These are phyloP conservation scores for Mrakia frigida DNA, from an alignment of 768 basidiomycete species.

Conservation along the genomic window DNA sequence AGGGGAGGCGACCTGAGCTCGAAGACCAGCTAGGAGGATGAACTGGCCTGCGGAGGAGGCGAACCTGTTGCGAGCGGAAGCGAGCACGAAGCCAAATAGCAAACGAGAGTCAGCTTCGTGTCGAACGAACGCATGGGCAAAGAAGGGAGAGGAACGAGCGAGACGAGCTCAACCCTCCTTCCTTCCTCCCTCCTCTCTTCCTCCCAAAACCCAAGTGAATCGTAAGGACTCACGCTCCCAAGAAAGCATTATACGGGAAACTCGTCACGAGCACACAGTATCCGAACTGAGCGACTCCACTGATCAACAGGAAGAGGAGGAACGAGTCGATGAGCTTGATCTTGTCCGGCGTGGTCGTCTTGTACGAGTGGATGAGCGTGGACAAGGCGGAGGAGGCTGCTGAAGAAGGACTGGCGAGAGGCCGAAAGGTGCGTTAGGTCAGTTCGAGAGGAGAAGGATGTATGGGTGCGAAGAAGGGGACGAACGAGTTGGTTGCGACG, in stretches of 20 bases:
- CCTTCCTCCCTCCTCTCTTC: background rate
- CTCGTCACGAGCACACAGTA: constrained; percentile 88
- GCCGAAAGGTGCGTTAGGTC: background rate
- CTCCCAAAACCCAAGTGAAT: too few relatives aligned
- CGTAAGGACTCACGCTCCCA: constrained; percentile 75
- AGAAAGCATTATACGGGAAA: constrained; percentile 96
- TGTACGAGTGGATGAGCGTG: constrained; percentile 71
- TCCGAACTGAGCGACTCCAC: constrained; percentile 80
- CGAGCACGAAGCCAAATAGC: too few relatives aligned
- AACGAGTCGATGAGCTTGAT: constrained; percentile 93
- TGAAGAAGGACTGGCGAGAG: background rate
- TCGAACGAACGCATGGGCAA: background rate
- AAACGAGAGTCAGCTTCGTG: background rate
- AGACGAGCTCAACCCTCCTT: background rate
- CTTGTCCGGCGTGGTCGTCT: constrained; percentile 66
- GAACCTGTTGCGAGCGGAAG: constrained; percentile 57
- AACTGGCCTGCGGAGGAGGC: constrained; percentile 92
- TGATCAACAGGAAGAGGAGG: constrained; percentile 83
- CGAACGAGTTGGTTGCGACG: too few relatives aligned
- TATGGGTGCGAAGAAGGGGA: background rate
- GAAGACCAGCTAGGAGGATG: constrained; percentile 83
- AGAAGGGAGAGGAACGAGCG: background rate
- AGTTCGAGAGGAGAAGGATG: background rate
- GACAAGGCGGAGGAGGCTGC: constrained; percentile 35
- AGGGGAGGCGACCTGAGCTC: constrained; percentile 88